Percentiles rank a stretch among this genome's conserved stretches.
Evolutionary conservation across 2,329 filamentous ascomycete species (phyloP).

Genomic region (Fusarium sp.): DNA sequence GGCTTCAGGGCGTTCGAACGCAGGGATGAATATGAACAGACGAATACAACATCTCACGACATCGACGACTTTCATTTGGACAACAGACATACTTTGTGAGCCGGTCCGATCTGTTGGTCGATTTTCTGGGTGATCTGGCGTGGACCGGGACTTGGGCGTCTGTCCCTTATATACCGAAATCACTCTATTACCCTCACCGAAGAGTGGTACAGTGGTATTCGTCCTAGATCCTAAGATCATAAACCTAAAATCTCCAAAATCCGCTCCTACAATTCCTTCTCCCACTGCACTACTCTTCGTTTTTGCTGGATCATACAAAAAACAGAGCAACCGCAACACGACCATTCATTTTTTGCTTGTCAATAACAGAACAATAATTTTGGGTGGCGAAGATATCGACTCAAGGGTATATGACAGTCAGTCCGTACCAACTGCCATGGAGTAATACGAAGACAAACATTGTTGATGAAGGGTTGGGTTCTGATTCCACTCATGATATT

Average conservation of each 20-base stretch:
- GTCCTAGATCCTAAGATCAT: neutral
- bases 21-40: too few species aligned
- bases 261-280: neutral
- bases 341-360: neutral
- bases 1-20: neutral
- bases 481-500: neutral
- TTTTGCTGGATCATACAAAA: neutral
- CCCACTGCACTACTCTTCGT: neutral
- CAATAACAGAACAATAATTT: neutral
- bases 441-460: neutral
- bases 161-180: neutral
- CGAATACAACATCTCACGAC: neutral
- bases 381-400: neutral
- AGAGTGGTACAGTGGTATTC: slow-evolving; percentile 4
- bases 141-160: neutral
- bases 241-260: neutral
- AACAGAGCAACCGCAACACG: accelerated
- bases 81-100: too few species aligned
- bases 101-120: neutral
- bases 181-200: neutral
- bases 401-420: neutral
- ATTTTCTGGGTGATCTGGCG: neutral
- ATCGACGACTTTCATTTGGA: neutral
- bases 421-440: neutral
- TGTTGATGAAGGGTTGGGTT: too few species aligned